These are phyloP conservation scores for Fraxinus sp. DNA, from an alignment of 305 asterid species.

Conservation along the genomic window DNA sequence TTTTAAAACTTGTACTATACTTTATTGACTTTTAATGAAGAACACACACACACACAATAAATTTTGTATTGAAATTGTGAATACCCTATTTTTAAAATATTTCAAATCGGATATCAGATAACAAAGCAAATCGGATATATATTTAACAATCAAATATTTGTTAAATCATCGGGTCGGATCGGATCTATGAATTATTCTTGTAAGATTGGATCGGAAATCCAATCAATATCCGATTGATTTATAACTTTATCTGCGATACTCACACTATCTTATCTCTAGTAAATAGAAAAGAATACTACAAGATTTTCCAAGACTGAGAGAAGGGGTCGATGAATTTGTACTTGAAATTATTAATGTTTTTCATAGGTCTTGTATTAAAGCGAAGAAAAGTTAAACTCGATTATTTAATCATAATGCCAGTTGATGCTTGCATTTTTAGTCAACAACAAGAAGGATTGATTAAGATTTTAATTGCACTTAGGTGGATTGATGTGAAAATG, in stretches of 20 bases:
- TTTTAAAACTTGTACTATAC: too few species aligned
- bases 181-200: too few species aligned
- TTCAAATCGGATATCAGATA: too few species aligned
- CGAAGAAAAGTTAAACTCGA: not conserved
- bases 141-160: too few species aligned
- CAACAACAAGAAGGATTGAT: not conserved
- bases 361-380: not conserved
- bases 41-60: too few species aligned
- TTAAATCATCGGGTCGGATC: too few species aligned
- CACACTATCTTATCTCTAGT: not conserved
- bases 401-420: not conserved
- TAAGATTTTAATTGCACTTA: constrained; percentile 4
- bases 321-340: not conserved
- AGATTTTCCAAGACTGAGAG: not conserved
- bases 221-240: too few species aligned
- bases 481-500: constrained; percentile 32
- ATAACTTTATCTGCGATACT: not conserved
- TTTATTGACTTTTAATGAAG: too few species aligned
- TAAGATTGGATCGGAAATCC: too few species aligned
- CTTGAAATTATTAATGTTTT: not conserved
- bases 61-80: too few species aligned
- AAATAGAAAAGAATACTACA: not conserved
- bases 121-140: too few species aligned
- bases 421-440: constrained; percentile 5
- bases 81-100: too few species aligned